Base-by-base conservation (phyloP, 352 stramenopile species). In the Globisporangium nunn region DNA sequence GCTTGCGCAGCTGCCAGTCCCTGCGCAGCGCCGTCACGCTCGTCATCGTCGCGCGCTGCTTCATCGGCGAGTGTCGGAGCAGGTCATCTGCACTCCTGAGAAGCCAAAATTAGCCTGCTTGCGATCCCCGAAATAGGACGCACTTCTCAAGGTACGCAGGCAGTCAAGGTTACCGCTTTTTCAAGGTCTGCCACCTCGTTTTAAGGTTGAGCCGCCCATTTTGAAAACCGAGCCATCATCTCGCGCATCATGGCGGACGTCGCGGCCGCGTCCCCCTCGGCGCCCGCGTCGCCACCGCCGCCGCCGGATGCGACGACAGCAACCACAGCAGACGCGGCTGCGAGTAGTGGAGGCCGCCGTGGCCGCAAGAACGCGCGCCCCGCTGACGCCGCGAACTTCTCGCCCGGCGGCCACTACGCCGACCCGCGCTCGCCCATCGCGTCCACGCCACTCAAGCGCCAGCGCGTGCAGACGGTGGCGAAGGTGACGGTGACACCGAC, bases 341-440 rank as follows among this genome's bases (percentile, higher is more conserved):
- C 43, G 46, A 59, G 40, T 15, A 55, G 29, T 28, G 49, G 12
- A 33, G 31, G 17, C 28, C 44, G 55, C 52, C 41, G 47, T 37
- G n/a, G 49, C 29, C 40, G 40, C 37, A 56, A 70, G 59, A 59
- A 48, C 29, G 50, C 29, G 41, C 23, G 30, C 17, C 29, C 43
- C 50, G 17, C 62, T 33, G 40, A 37, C n/a, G 14, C 17, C 11
- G n/a, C 41, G 33, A 52, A 50, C 35, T 40, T 40, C 28, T 61
- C 56, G 39, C 56, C 56, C 29, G 59, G 48, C 18, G 83, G 83
- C 4, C 72, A 89, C 67, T 94, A 94, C 50, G 81, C 80, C 1
- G 81, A 94, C 61, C 81, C 80, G 30, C 66, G 77, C 48, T 94
- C 84, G 23, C 84, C 84, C 37, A 94, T 94, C 57, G 81, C 84